A percentile compares a stretch with the other conserved stretches of the same genome.
Evolutionary conservation across 768 basidiomycete genomes (phyloP).

Genomic region (Naganishia vaughanmartiniae): DNA sequence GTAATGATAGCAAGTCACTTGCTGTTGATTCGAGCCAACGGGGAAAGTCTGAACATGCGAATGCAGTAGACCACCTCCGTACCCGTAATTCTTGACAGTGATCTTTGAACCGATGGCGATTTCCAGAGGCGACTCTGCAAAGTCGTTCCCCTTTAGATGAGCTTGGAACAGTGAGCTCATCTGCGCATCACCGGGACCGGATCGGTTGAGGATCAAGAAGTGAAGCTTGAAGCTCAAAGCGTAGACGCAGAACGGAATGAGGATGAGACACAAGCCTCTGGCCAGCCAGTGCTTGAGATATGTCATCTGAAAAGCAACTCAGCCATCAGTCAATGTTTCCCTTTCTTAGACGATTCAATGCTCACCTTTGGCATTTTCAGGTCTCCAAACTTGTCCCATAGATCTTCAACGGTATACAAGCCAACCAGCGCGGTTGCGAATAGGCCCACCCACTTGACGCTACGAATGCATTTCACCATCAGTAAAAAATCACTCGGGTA

Average conservation of each 20-base stretch:
- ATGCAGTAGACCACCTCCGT: constrained; percentile 92
- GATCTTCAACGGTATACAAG: constrained; percentile 91
- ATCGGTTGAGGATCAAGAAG: constrained; percentile 88
- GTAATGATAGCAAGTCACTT: constrained; percentile 99
- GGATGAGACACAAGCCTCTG: constrained; percentile 75
- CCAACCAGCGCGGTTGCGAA: constrained; percentile 95
- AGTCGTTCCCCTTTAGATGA: constrained; percentile 89
- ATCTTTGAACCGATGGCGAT: constrained; percentile 84
- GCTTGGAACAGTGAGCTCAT: constrained; percentile 99
- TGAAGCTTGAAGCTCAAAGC: constrained; percentile 93
- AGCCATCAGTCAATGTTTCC: not conserved
- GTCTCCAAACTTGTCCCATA: constrained; percentile 98
- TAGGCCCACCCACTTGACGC: constrained; percentile 92
- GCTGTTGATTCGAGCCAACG: constrained; percentile 85
- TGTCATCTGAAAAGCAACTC: constrained; percentile 60
- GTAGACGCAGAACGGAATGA: constrained; percentile 88
- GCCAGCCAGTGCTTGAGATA: constrained; percentile 90
- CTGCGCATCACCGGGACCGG: constrained; percentile 94
- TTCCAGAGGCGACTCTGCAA: constrained; percentile 84
- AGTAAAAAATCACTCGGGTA: constrained; percentile 8
- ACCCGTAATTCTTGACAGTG: constrained; percentile 95
- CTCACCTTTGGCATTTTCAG: constrained; percentile 82
- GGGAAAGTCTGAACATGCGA: constrained; percentile 97
- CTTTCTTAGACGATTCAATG: constrained; percentile 27
- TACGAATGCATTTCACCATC: constrained; percentile 46